Base-by-base conservation (phyloP, 1,284 basidiomycete species). In the Ganoderma lingzhi region DNA sequence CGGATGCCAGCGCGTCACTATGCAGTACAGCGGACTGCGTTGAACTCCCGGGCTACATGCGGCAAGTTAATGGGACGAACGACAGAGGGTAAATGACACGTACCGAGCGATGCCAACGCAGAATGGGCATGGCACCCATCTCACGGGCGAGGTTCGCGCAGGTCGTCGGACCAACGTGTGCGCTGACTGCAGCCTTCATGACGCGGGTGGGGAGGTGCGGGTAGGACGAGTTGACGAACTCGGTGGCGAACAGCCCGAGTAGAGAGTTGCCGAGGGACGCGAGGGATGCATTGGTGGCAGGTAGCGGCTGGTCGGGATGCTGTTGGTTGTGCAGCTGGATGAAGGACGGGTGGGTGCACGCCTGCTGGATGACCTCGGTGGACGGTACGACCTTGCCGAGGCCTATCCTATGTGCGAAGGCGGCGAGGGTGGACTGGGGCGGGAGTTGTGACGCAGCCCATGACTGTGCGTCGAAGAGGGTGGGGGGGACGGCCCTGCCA, bases 141-240 rank as follows among this genome's bases (percentile, higher is more conserved):
- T 96, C 95, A 68, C 90, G 87, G 30, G 94, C 96, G 61, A 99
- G 91, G 73, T 87, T 90, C 55, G 93, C 89, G 76, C 95, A 94
- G 14, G 95, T 93, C 70, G 87, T 82, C 12, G 95, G 92, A 3
- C 97, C 97, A 32, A 97, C 96, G 80, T 94, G 94, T 48, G 96
- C 94, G 55, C 94, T 96, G 63, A 98, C 89, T 10, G 95, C 96
- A 9, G 93, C 92, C 82, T 98, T 97, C 75, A 97, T 83, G 23
- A 96, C 95, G 64, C 93, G 88, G 30, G 95, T 96, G 1, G 97
- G 97, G 30, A 99, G 86, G 79, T 98, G 92, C 0, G 98, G 97
- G 80, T 94, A 99, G 60, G 90, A 86, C 9, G 92, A 85, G 69
- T 95, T 88, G 41, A 99, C 82, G 78, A 93, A 90, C 82, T 99